phyloP scores from a whole-genome alignment of 1,284 basidiomycete species.

The Somion occarium region DNA sequence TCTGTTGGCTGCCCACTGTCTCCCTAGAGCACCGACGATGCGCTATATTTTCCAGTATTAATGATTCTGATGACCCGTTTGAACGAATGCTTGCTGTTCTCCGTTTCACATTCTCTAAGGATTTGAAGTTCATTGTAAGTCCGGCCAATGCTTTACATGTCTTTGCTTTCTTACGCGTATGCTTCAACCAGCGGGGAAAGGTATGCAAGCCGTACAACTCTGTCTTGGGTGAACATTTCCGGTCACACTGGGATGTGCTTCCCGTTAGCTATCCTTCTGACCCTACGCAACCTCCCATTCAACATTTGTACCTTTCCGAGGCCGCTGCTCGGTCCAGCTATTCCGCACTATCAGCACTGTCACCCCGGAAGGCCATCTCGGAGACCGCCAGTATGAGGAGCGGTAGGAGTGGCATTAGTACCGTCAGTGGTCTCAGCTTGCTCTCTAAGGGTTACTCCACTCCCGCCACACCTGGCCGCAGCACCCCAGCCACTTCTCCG shows the following conservation, averaged over 20 bases:
- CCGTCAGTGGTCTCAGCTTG: constrained; percentile 49
- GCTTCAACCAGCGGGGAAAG: constrained; percentile 65
- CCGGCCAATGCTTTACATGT: neutral
- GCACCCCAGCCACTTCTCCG: constrained; percentile 48
- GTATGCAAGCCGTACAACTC: constrained; percentile 97
- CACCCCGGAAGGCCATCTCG: constrained; percentile 27
- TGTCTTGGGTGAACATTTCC: constrained; percentile 89
- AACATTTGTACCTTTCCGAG: constrained; percentile 38
- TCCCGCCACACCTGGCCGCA: constrained; percentile 30
- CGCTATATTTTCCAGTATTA: constrained; percentile 54
- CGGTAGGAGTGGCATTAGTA: constrained; percentile 52
- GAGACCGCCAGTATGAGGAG: constrained; percentile 53
- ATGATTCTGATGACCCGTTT: constrained; percentile 86
- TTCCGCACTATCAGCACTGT: constrained; percentile 23
- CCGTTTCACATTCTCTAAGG: constrained; percentile 89
- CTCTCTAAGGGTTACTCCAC: constrained; percentile 49
- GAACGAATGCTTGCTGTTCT: constrained; percentile 91
- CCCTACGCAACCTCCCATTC: constrained; percentile 40
- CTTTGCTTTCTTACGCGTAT: neutral
- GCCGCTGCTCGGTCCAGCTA: constrained; percentile 26
- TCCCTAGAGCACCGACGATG: neutral
- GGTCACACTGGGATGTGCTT: constrained; percentile 80
- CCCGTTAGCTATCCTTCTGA: constrained; percentile 53
- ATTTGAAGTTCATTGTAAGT: constrained; percentile 89
- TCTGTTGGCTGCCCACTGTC: neutral